Evolutionary conservation across 805 yeast genomes (phyloP).

Genomic region (Tetrapisispora namnaoensis): DNA sequence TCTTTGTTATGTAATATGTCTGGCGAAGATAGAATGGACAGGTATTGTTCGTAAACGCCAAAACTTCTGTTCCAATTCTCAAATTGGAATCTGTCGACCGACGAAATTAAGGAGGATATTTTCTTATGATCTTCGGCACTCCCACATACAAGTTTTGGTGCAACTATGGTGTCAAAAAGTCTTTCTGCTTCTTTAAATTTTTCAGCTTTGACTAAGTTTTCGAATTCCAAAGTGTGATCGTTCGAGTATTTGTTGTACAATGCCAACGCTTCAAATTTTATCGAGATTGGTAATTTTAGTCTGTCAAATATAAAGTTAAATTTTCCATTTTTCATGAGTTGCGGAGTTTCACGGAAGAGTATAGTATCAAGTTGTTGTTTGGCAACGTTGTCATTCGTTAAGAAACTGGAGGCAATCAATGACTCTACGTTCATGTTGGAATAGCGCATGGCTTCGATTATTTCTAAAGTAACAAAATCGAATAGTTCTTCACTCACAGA

Average conservation of each 20-base stretch:
- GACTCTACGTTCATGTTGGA: constrained; percentile 49
- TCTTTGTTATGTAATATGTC: constrained; percentile 15
- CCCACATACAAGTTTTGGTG: constrained; percentile 51
- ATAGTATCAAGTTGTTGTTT: constrained; percentile 31
- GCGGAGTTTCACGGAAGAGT: constrained; percentile 20
- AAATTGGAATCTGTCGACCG: constrained; percentile 36
- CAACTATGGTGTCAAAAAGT: constrained; percentile 47
- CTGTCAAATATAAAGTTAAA: constrained; percentile 22
- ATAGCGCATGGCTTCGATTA: constrained; percentile 44
- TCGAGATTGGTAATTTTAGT: constrained; percentile 39
- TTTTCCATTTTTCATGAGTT: constrained; percentile 1
- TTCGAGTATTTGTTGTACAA: constrained; percentile 39
- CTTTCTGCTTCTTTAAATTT: constrained; percentile 55
- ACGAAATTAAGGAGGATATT: constrained; percentile 31
- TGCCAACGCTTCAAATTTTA: constrained; percentile 53
- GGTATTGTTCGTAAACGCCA: constrained; percentile 45
- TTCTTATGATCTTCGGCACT: constrained; percentile 32
- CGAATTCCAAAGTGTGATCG: constrained; percentile 50
- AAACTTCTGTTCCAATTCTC: constrained; percentile 50
- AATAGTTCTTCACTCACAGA: constrained; percentile 21
- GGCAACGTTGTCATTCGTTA: constrained; percentile 39
- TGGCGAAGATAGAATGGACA: constrained; percentile 24
- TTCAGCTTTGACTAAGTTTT: constrained; percentile 51
- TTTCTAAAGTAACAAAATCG: constrained; percentile 32
- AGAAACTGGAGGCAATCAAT: constrained; percentile 50